Base-by-base conservation (phyloP, 176 grass and related monocot genomes). In the Oryza longistaminata region DNA sequence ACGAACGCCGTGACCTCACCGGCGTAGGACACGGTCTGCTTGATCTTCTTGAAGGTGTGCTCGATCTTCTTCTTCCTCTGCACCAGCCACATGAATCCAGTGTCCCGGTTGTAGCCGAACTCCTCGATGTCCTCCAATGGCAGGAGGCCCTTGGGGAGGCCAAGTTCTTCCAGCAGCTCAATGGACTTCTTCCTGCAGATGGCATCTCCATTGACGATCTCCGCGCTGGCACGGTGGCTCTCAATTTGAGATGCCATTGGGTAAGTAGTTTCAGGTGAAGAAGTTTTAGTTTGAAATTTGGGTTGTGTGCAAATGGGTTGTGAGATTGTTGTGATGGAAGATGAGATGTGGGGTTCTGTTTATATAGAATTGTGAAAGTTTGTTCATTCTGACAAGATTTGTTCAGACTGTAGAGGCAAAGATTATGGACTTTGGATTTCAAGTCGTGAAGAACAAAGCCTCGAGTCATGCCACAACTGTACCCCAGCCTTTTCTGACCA, bases 21-120 rank as follows among this genome's bases (percentile, higher is more conserved):
- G 13, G 77, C 70, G 0, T 87, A 87, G 0, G 77, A 81, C 2
- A 87, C 77, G 0, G 78, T 79, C 69, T 81, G 77, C 77, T 87
- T 88, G 64, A 83, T 88, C 55, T 83, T 83, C 55, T 83, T 83
- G 74, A 83, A 88, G 5, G 81, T 83, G 81, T 88, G 80, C 11
- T 83, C 73, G 2, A 52, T 16, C 49, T 40, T 75, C 86, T 83
- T 88, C 74, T 88, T 79, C 82, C 49, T 45, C 45, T 89, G 87
- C 19, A 89, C 40, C 9, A 89, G 14, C 87, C 87, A 89, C 29
- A 81, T 70, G 48, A 89, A 81, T 5, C 82, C 62, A 0, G 69
- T 77, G 0, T 6, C 70, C 0, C 37, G 13, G 44, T 89, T 81
- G 34, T 85, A 69, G 1, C 87, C 69, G 0, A 89, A 85, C 82